phyloP scores from a whole-genome alignment of 129 eudicot species.

The Flaveria robusta region DNA sequence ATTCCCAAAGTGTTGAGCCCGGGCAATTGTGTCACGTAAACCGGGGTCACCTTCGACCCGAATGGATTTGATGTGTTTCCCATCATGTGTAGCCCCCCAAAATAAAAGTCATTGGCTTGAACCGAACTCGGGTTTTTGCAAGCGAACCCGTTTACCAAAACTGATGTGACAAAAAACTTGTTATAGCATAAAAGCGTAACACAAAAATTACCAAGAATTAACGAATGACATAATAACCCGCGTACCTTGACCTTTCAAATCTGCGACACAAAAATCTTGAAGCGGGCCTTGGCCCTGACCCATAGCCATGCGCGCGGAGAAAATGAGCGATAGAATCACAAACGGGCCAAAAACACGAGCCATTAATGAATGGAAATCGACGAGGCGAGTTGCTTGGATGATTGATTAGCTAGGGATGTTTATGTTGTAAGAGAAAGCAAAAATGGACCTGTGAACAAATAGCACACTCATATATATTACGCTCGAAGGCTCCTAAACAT shows the following conservation, averaged over 20 bases:
- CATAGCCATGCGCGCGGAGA: conserved; percentile 21
- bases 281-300: conserved; percentile 33
- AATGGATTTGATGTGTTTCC: conserved; percentile 36
- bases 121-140: conserved; percentile 40
- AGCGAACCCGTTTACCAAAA: conserved; percentile 34
- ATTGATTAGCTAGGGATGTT: not conserved
- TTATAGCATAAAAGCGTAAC: not conserved
- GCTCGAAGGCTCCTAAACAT: not conserved
- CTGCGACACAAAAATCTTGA: conserved; percentile 49
- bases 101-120: conserved; percentile 35
- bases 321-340: conserved; percentile 22
- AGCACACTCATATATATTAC: not conserved
- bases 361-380: conserved; percentile 21
- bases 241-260: conserved; percentile 26
- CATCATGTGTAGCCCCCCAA: conserved; percentile 36
- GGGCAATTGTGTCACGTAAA: conserved; percentile 35
- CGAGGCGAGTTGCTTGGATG: not conserved
- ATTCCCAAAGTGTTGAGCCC: conserved; percentile 48
- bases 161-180: conserved; percentile 22
- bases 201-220: not conserved
- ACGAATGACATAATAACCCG: not conserved
- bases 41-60: conserved; percentile 34
- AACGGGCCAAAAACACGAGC: conserved; percentile 32
- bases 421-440: not conserved
- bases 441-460: not conserved